Evolutionary conservation across 2,329 filamentous ascomycete genomes (phyloP), one percentile per base, ranked within the genome.

Genomic region (Mycosphaerella sp.): DNA sequence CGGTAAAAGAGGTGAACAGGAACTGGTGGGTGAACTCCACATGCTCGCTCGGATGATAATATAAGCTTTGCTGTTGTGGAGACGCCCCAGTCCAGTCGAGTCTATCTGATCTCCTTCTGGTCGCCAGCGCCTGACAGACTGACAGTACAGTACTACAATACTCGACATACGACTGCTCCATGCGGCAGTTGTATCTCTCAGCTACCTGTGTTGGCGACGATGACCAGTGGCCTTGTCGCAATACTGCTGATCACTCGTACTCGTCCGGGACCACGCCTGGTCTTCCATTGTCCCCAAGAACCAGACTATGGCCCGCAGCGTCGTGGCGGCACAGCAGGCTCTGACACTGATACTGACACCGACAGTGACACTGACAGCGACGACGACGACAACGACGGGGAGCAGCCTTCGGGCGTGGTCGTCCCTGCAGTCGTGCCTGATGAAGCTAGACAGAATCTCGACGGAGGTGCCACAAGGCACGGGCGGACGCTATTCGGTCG

Each of bases 211-310:
- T 36, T 27, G 14, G 10, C 7, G n/a, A 45, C 39, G 21, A 47
- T 41, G 47, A 42, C 47, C 21, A 34, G 50, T 54, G 52, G 52
- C 48, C n/a, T 35, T 32, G 13, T 89, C 50, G 87, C 84, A 34
- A 81, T 93, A 52, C 81, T 88, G 44, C 79, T 93, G 28, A 81
- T 90, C 60, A 82, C 88, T 61, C 80, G 86, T 58, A 87, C 86
- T 27, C 82, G 86, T 57, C 85, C 87, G 61, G 89, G 89, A 12
- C 87, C 89, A 18, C 81, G 83, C 58, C 85, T 93, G 62, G 85
- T 93, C 62, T 95, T 90, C 69, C 87, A 95, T 69, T 93, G 93
- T 63, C 89, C 58, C n/a, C 46, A 57, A 44, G 36, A 50, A n/a
- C 52, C 56, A 17, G 32, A 47, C 35, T 32, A 36, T 41, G 16